Percentiles rank a stretch among this genome's conserved stretches.
Conservation (phyloP, 768 basidiomycete genomes). For the Plicaturopsis crispa region DNA sequence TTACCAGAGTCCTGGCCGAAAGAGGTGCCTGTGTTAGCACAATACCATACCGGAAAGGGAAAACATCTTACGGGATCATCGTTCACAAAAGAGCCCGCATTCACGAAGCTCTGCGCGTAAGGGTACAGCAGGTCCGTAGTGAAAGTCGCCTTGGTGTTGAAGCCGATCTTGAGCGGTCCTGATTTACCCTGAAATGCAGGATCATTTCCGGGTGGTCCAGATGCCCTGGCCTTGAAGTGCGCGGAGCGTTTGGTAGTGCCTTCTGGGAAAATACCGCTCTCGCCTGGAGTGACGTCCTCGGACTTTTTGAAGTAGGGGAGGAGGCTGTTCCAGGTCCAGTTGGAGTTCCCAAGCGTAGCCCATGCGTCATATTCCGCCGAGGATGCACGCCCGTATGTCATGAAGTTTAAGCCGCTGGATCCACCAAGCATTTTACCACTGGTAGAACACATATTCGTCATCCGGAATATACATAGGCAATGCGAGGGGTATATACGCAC, state of each 20-base stretch:
- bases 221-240: no score
- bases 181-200: not conserved
- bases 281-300: not conserved
- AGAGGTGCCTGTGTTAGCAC: no score
- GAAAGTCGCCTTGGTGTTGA: slow-evolving; percentile 1
- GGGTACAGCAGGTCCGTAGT: no score
- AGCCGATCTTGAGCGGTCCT: not conserved
- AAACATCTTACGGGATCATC: no score
- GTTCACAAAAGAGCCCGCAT: no score
- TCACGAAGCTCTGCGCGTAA: no score
- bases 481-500: no score
- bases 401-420: slow-evolving; percentile 12
- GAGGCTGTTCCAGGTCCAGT: slow-evolving; percentile 13
- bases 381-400: slow-evolving; percentile 14
- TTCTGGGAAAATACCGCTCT: not conserved
- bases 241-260: no score
- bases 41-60: no score
- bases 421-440: slow-evolving; percentile 17
- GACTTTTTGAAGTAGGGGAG: slow-evolving; percentile 12
- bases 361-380: slow-evolving; percentile 15
- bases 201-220: not conserved
- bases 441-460: no score
- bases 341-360: slow-evolving; percentile 7
- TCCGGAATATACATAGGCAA: no score
- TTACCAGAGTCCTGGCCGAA: slow-evolving; percentile 1